These are phyloP conservation scores for Coccomyxa sp. DNA, from an alignment of 139 green algal genomes.

Conservation along the genomic window DNA sequence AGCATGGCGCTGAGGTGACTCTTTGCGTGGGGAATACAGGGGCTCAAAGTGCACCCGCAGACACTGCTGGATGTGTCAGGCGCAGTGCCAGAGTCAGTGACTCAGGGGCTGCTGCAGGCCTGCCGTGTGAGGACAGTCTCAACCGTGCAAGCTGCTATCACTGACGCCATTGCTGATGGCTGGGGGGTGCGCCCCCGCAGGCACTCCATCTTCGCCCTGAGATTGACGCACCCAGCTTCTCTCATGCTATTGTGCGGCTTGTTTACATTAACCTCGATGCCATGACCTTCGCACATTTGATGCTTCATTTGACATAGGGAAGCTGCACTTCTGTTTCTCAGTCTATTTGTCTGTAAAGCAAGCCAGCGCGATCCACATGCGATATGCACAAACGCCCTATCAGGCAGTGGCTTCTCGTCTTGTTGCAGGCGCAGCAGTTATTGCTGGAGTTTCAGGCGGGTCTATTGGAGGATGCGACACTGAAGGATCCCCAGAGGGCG, in stretches of 20 bases:
- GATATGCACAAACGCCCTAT: not conserved
- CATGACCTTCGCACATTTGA: too few species aligned
- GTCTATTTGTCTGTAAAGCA: too few species aligned
- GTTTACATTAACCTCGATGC: too few species aligned
- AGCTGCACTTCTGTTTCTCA: too few species aligned
- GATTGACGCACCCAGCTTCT: too few species aligned
- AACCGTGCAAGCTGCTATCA: constrained; percentile 39
- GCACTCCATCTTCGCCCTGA: not conserved
- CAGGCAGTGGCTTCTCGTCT: not conserved
- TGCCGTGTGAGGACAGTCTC: constrained; percentile 17
- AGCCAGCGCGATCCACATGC: too few species aligned
- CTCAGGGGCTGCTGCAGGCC: constrained; percentile 26
- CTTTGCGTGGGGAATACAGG: not conserved
- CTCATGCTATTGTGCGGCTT: too few species aligned
- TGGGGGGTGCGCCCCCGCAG: constrained; percentile 37
- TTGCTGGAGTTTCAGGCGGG: constrained; percentile 73
- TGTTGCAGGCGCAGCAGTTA: constrained; percentile 45
- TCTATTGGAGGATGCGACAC: constrained; percentile 35
- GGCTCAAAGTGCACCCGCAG: constrained; percentile 24
- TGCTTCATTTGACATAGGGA: too few species aligned
- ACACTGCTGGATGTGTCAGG: constrained; percentile 50
- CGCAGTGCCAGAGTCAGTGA: constrained; percentile 29
- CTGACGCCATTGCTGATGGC: constrained; percentile 68
- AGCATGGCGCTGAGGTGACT: constrained; percentile 18
- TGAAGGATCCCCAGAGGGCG: constrained; percentile 37